A percentile compares a stretch with the other conserved stretches of the same genome.
Evolutionary conservation across 2,329 filamentous ascomycete species (phyloP).

Genomic region (Ophiostoma ulmi): DNA sequence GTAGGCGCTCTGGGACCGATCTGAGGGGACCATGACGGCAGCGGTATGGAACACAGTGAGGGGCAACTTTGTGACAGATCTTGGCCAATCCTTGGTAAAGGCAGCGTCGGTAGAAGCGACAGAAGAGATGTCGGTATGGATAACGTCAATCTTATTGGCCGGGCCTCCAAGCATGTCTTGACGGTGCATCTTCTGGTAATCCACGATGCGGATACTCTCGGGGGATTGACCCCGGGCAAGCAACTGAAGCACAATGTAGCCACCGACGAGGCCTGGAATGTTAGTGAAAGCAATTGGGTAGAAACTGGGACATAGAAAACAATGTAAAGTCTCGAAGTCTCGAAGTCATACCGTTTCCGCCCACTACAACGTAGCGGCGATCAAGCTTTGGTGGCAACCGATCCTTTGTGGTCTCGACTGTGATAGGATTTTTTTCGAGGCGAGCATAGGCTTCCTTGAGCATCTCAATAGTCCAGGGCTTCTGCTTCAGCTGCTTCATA

Average conservation of each 20-base stretch:
- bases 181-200: conserved; percentile 40
- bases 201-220: conserved; percentile 44
- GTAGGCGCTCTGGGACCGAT: conserved; percentile 40
- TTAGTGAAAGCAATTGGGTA: not conserved
- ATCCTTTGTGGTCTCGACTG: conserved; percentile 29
- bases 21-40: conserved; percentile 42
- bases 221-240: conserved; percentile 44
- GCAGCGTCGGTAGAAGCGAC: conserved; percentile 36
- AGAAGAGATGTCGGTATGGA: conserved; percentile 44
- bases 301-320: not conserved
- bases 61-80: conserved; percentile 37
- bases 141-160: conserved; percentile 37
- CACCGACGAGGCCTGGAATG: conserved; percentile 38
- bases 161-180: conserved; percentile 38
- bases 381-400: conserved; percentile 35
- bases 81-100: conserved; percentile 42
- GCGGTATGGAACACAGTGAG: conserved; percentile 49
- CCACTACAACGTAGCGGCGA: conserved; percentile 38
- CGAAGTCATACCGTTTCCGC: conserved; percentile 37
- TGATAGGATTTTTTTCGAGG: conserved; percentile 32
- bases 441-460: conserved; percentile 33
- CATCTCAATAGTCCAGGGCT: conserved; percentile 34
- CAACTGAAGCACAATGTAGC: conserved; percentile 46
- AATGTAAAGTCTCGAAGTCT: no score
- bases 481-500: conserved; percentile 30